phyloP scores from a whole-genome alignment of 139 green algal species.

The Chlorella sp. region DNA sequence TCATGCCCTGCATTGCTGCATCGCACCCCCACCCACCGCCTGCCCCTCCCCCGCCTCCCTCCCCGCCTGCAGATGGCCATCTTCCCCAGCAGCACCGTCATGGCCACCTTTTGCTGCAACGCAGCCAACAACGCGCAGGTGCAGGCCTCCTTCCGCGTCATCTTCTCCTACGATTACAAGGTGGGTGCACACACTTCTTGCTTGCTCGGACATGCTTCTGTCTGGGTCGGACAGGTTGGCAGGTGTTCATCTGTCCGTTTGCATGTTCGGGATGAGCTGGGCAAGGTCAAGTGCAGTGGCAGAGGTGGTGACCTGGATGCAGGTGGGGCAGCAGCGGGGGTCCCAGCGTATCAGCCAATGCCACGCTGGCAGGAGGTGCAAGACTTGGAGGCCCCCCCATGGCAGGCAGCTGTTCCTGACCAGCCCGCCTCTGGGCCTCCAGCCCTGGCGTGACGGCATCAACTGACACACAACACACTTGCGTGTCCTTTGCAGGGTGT shows the following conservation, averaged over 20 bases:
- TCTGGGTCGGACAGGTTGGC: too few relatives aligned
- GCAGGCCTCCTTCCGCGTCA: conserved; percentile 21
- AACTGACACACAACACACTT: too few relatives aligned
- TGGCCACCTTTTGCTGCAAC: conserved; percentile 37
- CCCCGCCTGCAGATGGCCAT: conserved; percentile 13
- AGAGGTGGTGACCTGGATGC: background rate
- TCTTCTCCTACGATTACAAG: conserved; percentile 27
- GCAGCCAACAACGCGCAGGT: background rate
- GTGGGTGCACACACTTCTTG: background rate
- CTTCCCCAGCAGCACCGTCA: background rate
- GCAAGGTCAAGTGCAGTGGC: too few relatives aligned
- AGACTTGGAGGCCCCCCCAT: too few relatives aligned
- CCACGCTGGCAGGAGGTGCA: too few relatives aligned
- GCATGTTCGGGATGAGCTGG: too few relatives aligned
- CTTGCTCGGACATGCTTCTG: too few relatives aligned
- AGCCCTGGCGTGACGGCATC: too few relatives aligned
- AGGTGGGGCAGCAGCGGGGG: background rate
- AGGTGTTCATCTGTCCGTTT: too few relatives aligned
- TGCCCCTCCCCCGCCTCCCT: background rate
- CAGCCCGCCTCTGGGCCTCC: too few relatives aligned
- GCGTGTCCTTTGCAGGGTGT: background rate
- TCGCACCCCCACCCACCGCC: background rate
- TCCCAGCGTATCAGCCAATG: too few relatives aligned
- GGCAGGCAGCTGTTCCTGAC: too few relatives aligned
- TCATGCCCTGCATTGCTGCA: background rate